These are phyloP conservation scores for Schizosaccharomyces japonicus DNA, from an alignment of 805 yeast genomes.

Conservation along the genomic window DNA sequence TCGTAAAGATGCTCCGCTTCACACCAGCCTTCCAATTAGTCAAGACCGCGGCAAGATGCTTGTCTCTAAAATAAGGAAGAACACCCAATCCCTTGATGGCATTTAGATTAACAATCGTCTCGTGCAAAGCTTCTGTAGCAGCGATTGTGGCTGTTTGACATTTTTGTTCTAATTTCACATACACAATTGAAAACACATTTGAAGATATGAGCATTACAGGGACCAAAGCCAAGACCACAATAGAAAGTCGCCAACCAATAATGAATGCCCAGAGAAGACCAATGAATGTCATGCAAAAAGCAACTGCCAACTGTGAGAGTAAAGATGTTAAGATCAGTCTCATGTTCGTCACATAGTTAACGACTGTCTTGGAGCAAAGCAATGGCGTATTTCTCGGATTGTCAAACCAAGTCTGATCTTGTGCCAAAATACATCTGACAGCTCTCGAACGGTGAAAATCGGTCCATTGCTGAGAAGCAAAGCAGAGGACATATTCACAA, in stretches of 20 bases:
- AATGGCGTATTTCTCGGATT: slow-evolving; percentile 4
- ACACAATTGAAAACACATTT: slow-evolving; percentile 25
- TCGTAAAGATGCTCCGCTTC: slow-evolving; percentile 7
- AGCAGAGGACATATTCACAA: slow-evolving; percentile 26
- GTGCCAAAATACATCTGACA: slow-evolving; percentile 27
- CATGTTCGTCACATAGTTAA: slow-evolving; percentile 66
- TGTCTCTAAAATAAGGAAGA: slow-evolving; percentile 23
- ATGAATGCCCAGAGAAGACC: slow-evolving; percentile 61
- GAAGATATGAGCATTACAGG: slow-evolving; percentile 38
- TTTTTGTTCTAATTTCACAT: slow-evolving; percentile 31
- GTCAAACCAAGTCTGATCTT: slow-evolving; percentile 28
- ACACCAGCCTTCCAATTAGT: slow-evolving; percentile 12
- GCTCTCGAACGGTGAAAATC: slow-evolving; percentile 26
- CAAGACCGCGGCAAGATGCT: slow-evolving; percentile 14
- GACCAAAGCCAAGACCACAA: slow-evolving; percentile 56
- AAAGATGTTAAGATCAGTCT: slow-evolving; percentile 41
- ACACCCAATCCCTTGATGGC: slow-evolving; percentile 39
- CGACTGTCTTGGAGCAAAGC: slow-evolving; percentile 27
- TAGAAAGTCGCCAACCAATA: slow-evolving; percentile 65
- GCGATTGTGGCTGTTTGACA: slow-evolving; percentile 24
- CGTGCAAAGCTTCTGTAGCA: slow-evolving; percentile 6
- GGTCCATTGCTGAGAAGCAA: slow-evolving; percentile 50
- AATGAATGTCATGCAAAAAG: slow-evolving; percentile 28
- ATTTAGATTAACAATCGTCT: slow-evolving; percentile 18
- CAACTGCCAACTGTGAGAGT: slow-evolving; percentile 29